Base-by-base conservation (phyloP, 1,139 yeast genomes). In the Ogataea hybrid region DNA sequence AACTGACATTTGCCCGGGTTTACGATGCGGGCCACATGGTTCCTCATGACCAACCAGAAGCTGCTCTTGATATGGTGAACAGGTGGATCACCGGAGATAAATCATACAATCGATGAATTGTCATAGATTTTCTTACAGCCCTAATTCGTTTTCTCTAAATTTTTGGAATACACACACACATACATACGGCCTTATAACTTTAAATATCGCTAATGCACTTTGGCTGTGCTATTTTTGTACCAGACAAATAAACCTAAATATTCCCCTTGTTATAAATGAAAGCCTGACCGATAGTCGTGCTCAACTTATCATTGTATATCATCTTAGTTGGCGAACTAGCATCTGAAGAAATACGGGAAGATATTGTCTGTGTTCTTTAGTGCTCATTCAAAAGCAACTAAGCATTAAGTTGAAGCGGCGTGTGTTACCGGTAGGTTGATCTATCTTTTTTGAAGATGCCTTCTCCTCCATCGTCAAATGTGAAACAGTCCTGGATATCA, bases 21-120 rank as follows among this genome's bases (percentile, higher is more conserved):
- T 80, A 69, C 53, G 81, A 75, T 51, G 86, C 84, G 44, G 87
- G 87, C 17, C 88, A 81, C 62, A 80, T 81, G 87, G 86, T 80
- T 48, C 95, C 96, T 20, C 81, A 68, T 54, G 87, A 88, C 62
- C 92, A 84, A 66, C 95, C 95, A 21, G 80, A 74, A 61, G 73
- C 75, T 52, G 68, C 94, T 5, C 71, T 84, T 51, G 86, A 78
- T 45, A 80, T 88, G 87, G 75, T 88, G 48, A 84, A 84, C 68
- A 70, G 81, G 59, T 88, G 96, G 96, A 63, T 85, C 43, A 59
- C 61, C 36, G 82, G 82, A 16, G 75, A 76, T 70, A 68, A 51
- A 12, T 49, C 63, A 4, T 61, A 28, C 22, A 27, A 25, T 11
- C 27, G 27, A 7, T 11, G 12, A 12, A 10, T 25, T 2, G 27